Base-by-base conservation (phyloP, 2,329 filamentous ascomycete species). In the Aspergillus versicolor region DNA sequence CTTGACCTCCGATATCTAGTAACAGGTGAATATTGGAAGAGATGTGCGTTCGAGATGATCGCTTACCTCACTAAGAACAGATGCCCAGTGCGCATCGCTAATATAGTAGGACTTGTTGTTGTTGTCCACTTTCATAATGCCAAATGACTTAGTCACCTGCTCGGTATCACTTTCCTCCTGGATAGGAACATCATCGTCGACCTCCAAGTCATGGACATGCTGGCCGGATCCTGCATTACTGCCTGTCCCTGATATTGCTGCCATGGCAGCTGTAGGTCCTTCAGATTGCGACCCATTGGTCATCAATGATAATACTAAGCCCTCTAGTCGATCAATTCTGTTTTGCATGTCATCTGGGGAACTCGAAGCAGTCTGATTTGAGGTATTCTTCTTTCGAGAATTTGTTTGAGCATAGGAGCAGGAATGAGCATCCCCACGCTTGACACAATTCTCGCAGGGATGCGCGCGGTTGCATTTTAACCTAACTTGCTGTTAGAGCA, bases 341-440 rank as follows among this genome's bases (percentile, higher is more conserved):
- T 95, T 96, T 79, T 97, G 93, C 93, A 97, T 97, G 75, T 97
- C 93, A 82, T 96, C 92, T 49, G 93, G 91, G 65, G 83, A 81
- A 56, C 82, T 81, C 76, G 84, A 77, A 51, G 77, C 64, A 54
- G 77, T 83, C 74, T 88, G 84, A 69, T 79, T 81, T 38, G 75
- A 65, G 8, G 67, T 66, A 56, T 75, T 87, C 81, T 91, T 95
- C 76, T 91, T 94, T 65, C 91, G 84, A 51, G 86, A 82, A 52
- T 75, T 79, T 34, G 80, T 76, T 65, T 82, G 78, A 46, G 91
- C 92, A 79, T 97, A 97, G 63, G 88, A 89, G 78, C 93, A 97
- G 56, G 90, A 89, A 54, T 83, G 77, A 13, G 88, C 87, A 74
- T 92, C 90, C 63, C 87, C 90, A 67, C 92, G 88, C 78, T 95